Base-by-base conservation (phyloP, 768 basidiomycete genomes). In the Rhizopogon rudus region DNA sequence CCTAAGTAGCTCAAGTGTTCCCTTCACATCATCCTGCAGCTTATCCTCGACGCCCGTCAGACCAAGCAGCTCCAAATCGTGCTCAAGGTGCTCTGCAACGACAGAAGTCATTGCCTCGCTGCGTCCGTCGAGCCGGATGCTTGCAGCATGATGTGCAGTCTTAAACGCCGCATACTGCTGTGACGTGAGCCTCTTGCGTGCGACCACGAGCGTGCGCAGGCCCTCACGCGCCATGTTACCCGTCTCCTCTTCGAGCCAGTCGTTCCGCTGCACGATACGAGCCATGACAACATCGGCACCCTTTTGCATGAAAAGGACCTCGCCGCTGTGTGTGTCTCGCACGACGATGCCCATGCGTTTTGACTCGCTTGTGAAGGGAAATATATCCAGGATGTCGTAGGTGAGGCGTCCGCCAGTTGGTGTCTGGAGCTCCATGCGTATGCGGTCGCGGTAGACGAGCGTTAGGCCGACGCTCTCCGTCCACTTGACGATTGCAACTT, bases 41-140 rank as follows among this genome's bases (percentile, higher is more conserved):
- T 98, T 98, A 70, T 99, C 97, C 69, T 99, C 97, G 6, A 99
- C 97, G n/a, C 96, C 97, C 0, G 97, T 99, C 60, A 98, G 71
- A 2, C 96, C 96, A 6, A 98, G 73, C 40, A 99, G 70, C 68
- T 99, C 96, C 35, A 99, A 71, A 58, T 98, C 96, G 40, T 79
- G 84, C 71, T 98, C 97, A 35, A 99, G 74, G 57, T 82, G 80
- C 56, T 89, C 80, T 1, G 78, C 75, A 2, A 98, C 85, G 16
- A 93, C 92, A 0, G 70, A 67, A 0, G 80, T 73, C 82, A 94
- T 91, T 0, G 86, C 89, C 57, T 90, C 93, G 62, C 88, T 91
- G 54, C 96, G 73, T 5, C 83, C 84, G 10, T 94, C 91, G 6
- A 91, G 75, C 52, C 75, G 77, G 28, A 98, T 77, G 58, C 91